phyloP scores from a whole-genome alignment of 2,329 filamentous ascomycete species.

The Fusarium neocosmosporiellum region DNA sequence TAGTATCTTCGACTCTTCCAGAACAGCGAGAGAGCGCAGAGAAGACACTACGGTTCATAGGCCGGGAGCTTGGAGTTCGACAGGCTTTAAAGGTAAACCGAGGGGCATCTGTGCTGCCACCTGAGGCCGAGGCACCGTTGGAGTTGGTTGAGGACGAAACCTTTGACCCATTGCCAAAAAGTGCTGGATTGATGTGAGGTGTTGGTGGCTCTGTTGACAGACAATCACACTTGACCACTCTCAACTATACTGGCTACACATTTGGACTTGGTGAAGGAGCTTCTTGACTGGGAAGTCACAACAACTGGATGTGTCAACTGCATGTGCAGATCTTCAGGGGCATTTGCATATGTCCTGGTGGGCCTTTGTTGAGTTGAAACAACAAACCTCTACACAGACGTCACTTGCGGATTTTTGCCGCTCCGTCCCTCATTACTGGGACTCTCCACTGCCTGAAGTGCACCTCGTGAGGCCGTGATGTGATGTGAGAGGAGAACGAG shows the following conservation, averaged over 20 bases:
- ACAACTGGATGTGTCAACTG: neutral
- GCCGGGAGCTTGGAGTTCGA: conserved; percentile 50
- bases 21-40: conserved; percentile 45
- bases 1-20: conserved; percentile 42
- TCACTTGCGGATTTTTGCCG: conserved; percentile 4
- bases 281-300: neutral
- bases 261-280: neutral
- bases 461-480: conserved; percentile 8
- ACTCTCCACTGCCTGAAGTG: conserved; percentile 1
- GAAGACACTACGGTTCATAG: conserved; percentile 47
- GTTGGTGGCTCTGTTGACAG: neutral
- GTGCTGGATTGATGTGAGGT: conserved; percentile 25
- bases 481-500: conserved; percentile 14
- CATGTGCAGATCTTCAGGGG: conserved; percentile 6
- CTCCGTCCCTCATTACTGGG: conserved; percentile 3
- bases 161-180: conserved; percentile 28
- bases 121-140: conserved; percentile 42
- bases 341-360: neutral
- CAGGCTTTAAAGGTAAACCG: conserved; percentile 48
- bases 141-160: conserved; percentile 28
- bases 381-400: conserved; percentile 2
- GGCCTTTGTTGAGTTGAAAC: neutral
- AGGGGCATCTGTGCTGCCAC: conserved; percentile 35
- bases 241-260: neutral
- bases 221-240: neutral